Conservation (phyloP, 345 rosid species). For the Euphorbia tirucalli region DNA sequence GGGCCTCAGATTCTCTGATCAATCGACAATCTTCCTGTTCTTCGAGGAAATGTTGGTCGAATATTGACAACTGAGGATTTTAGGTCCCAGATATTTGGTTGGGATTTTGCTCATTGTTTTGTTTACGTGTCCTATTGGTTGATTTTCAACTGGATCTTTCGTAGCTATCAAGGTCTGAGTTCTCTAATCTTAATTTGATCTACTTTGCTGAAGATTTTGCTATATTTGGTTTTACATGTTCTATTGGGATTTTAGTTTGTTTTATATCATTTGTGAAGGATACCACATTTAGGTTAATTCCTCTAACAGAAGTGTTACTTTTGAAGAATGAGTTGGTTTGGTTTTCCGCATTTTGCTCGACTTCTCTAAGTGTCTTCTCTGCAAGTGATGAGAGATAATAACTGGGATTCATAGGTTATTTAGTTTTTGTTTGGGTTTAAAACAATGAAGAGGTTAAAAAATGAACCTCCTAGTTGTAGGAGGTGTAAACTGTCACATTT, state of each 20-base stretch:
- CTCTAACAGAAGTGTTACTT: constrained; percentile 11
- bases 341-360: background rate
- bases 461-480: constrained; percentile 52
- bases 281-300: constrained; percentile 15
- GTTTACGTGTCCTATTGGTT: constrained; percentile 17
- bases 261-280: constrained; percentile 12
- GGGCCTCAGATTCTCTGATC: background rate
- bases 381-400: constrained; percentile 15
- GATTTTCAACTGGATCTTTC: constrained; percentile 18
- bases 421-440: constrained; percentile 11
- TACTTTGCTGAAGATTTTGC: constrained; percentile 9
- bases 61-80: constrained; percentile 24
- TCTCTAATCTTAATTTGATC: constrained; percentile 14
- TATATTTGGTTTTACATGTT: constrained; percentile 2
- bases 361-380: no score
- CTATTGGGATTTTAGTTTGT: constrained; percentile 8
- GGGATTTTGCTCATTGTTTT: constrained; percentile 5
- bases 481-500: constrained; percentile 80
- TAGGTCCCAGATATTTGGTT: constrained; percentile 14
- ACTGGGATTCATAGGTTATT: constrained; percentile 21
- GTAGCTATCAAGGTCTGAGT: constrained; percentile 17
- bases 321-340: constrained; percentile 12
- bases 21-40: background rate
- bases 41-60: constrained; percentile 21
- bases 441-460: constrained; percentile 77